Base-by-base conservation (phyloP, 805 yeast species). In the Kodamaea kaohsiungensis region DNA sequence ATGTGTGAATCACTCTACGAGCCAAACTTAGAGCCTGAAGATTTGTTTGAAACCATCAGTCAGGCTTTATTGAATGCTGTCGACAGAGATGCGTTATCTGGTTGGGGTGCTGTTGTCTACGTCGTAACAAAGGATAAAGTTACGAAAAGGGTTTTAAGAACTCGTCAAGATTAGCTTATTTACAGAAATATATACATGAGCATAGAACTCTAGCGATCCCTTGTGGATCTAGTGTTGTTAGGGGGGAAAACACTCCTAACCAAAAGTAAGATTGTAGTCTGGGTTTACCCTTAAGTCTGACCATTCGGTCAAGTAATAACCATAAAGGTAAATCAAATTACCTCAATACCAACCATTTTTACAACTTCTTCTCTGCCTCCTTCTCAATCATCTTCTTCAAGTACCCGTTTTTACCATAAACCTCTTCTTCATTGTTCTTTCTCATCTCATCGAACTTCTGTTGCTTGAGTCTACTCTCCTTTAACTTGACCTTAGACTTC, bases 101-200 rank as follows among this genome's bases (percentile, higher is more conserved):
- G 99, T 61, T 95, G 98, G 97, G 99, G 99, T 65, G 97, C 96
- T 7, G 88, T 90, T 15, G 98, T 95, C 19, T 93, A 93, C 72
- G 77, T 95, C 53, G 84, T 95, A 51, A 89, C 96, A 47, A 91
- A 91, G 74, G 98, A 93, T 68, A 89, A 90, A 72, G 96, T 95
- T 54, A 82, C 85, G 52, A 91, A 87, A 76, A 85, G 96, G 66
- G 84, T 88, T 64, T 83, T 95, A 73, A 92, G 87, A 77, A 91
- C 97, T 54, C 88, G 99, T 73, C 98, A 93, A 78, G 99, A 95
- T 81, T 95, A 81, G 72, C 42, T 40, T 40, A 40, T 40, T 40
- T 40, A 40, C 45, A 40, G 25, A 19, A 15, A 17, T 40, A 40
- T 40, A 40, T 17, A 40, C 35, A 30, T 30, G 35, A 30, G 35